Percentiles rank a stretch among this genome's conserved stretches.
phyloP scores from a whole-genome alignment of 108 stramenopile species.

The Stephanodiscus triporus region DNA sequence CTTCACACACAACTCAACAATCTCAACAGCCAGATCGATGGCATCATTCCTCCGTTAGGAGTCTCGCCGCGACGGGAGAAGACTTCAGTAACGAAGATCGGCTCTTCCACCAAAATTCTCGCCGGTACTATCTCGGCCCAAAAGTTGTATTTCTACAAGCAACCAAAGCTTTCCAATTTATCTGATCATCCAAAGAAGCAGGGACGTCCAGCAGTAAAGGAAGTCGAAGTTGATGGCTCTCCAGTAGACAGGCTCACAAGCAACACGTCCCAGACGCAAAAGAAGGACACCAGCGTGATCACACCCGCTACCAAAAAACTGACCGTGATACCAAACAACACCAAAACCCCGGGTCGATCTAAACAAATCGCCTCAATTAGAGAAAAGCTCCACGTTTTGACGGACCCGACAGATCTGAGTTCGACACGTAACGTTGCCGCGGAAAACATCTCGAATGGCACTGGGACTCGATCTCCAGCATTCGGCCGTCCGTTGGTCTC shows the following conservation, averaged over 20 bases:
- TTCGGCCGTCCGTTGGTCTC: neutral
- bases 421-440: neutral
- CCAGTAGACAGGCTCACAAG: neutral
- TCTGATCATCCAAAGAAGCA: neutral
- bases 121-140: conserved; percentile 2
- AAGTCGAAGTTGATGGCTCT: neutral
- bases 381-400: conserved; percentile 7
- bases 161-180: neutral
- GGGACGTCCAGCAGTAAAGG: neutral
- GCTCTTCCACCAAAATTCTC: neutral
- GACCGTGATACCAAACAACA: neutral
- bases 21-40: conserved; percentile 22
- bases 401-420: neutral
- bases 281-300: neutral
- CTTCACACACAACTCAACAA: conserved; percentile 27
- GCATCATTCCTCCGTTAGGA: conserved; percentile 6
- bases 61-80: too few species aligned
- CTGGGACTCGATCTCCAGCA: neutral
- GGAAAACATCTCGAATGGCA: neutral
- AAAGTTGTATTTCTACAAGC: conserved; percentile 29
- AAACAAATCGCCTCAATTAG: conserved; percentile 10
- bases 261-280: neutral
- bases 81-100: neutral
- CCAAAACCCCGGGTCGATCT: conserved; percentile 5
- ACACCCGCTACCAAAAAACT: neutral